phyloP scores from a whole-genome alignment of 352 stramenopile genomes.

The Pythium vanterpoolii region DNA sequence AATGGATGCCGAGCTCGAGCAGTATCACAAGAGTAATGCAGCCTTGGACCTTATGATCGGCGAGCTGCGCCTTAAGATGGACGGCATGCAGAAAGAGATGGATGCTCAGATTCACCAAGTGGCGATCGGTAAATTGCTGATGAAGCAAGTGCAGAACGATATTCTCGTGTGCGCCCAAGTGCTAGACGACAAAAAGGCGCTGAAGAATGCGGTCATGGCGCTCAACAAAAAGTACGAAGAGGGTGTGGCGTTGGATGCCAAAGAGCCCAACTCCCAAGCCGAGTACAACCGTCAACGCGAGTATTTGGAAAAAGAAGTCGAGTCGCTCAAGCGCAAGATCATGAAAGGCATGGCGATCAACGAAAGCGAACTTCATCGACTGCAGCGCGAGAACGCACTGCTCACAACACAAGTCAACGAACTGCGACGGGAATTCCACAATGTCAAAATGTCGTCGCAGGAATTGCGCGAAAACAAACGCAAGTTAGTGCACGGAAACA shows the following conservation, averaged over 20 bases:
- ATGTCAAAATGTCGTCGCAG: slow-evolving; percentile 66
- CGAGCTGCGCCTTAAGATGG: slow-evolving; percentile 92
- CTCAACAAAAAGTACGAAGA: slow-evolving; percentile 88
- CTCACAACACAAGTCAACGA: slow-evolving; percentile 84
- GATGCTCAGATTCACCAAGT: slow-evolving; percentile 66
- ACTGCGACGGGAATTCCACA: slow-evolving; percentile 77
- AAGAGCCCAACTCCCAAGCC: slow-evolving; percentile 87
- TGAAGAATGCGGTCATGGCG: slow-evolving; percentile 75
- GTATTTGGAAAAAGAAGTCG: slow-evolving; percentile 90
- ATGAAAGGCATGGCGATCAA: slow-evolving; percentile 85
- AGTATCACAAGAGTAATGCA: slow-evolving; percentile 95
- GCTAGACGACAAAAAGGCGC: slow-evolving; percentile 71
- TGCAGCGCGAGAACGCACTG: slow-evolving; percentile 81
- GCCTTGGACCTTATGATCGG: slow-evolving; percentile 94
- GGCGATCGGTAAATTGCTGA: slow-evolving; percentile 55
- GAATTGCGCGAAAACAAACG: slow-evolving; percentile 51
- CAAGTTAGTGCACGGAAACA: slow-evolving; percentile 2
- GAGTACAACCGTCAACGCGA: slow-evolving; percentile 91
- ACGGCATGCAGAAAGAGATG: slow-evolving; percentile 88
- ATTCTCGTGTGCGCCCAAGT: slow-evolving; percentile 68
- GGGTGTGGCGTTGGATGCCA: slow-evolving; percentile 57
- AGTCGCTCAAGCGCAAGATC: slow-evolving; percentile 89
- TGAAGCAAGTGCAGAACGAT: slow-evolving; percentile 79
- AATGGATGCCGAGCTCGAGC: slow-evolving; percentile 93
- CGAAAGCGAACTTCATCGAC: slow-evolving; percentile 71